Evolutionary conservation across 1,284 basidiomycete species (phyloP).

Genomic region (Ganoderma multipileum): DNA sequence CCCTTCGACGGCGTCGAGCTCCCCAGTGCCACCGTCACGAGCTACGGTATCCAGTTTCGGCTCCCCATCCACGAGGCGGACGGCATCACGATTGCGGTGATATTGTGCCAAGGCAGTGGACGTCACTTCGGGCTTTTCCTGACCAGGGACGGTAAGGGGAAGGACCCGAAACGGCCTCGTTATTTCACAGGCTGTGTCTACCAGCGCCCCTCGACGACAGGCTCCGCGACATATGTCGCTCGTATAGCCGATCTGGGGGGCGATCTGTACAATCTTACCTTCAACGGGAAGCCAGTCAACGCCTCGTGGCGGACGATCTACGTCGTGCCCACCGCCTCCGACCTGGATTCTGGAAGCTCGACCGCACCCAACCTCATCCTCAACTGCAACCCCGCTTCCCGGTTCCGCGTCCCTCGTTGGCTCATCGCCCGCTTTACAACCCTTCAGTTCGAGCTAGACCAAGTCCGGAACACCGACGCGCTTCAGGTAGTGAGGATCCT

Average conservation of each 20-base stretch:
- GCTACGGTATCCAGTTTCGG: conserved; percentile 2
- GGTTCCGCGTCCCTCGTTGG: conserved; percentile 1
- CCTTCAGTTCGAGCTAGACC: background rate
- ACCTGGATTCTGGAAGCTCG: background rate
- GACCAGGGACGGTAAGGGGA: background rate
- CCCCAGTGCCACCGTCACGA: background rate
- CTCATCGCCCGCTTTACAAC: background rate
- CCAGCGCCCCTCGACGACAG: background rate
- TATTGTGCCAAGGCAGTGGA: background rate
- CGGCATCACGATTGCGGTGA: conserved; percentile 4
- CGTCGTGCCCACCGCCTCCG: background rate
- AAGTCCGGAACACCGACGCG: background rate
- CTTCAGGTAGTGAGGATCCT: background rate
- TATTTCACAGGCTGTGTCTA: conserved; percentile 4
- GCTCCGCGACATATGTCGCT: background rate
- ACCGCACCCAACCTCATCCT: background rate
- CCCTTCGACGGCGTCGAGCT: conserved; percentile 6
- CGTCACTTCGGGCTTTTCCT: conserved; percentile 7
- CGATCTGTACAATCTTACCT: conserved; percentile 5
- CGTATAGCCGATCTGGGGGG: background rate
- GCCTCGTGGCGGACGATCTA: conserved; percentile 11
- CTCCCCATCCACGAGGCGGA: conserved; percentile 3
- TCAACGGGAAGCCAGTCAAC: background rate
- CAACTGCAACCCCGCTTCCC: background rate
- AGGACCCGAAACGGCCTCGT: background rate